Evolutionary conservation across 2,329 filamentous ascomycete species (phyloP).

Genomic region (Fusarium keratoplasticum): DNA sequence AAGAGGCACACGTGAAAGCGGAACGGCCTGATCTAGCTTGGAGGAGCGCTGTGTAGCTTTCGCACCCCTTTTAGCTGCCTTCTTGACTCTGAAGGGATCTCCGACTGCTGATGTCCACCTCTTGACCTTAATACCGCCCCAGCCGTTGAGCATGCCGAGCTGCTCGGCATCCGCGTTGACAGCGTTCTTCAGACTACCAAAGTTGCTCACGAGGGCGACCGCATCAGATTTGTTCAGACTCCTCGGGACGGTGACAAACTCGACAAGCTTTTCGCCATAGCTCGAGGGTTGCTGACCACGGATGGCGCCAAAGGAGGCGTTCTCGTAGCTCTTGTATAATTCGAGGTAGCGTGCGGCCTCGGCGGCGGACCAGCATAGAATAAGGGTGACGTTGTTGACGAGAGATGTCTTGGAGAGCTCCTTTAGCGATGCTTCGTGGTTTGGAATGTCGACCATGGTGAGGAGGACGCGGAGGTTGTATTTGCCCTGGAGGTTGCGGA

Average conservation of each 20-base stretch:
- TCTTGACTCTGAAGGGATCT: conserved; percentile 84
- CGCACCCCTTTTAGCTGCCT: conserved; percentile 66
- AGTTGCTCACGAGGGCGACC: conserved; percentile 88
- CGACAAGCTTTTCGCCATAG: conserved; percentile 88
- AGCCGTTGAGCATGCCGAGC: conserved; percentile 85
- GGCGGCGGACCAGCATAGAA: conserved; percentile 93
- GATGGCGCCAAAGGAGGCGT: conserved; percentile 83
- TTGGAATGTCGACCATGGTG: conserved; percentile 93
- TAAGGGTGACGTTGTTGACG: conserved; percentile 91
- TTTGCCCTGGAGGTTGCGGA: conserved; percentile 84
- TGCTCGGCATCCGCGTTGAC: conserved; percentile 91
- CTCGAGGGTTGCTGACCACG: conserved; percentile 84
- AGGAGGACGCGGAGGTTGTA: conserved; percentile 89
- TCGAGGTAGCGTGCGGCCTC: conserved; percentile 96
- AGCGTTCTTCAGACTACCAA: conserved; percentile 87
- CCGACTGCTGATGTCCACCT: conserved; percentile 85
- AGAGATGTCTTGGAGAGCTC: conserved; percentile 93
- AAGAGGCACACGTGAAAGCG: conserved; percentile 55
- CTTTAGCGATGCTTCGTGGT: conserved; percentile 89
- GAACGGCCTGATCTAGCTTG: conserved; percentile 53
- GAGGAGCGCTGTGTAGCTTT: conserved; percentile 43
- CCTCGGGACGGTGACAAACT: conserved; percentile 91
- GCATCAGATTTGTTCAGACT: conserved; percentile 96
- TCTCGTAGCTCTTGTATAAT: conserved; percentile 93
- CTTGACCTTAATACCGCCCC: conserved; percentile 95